A percentile compares a stretch with the other conserved stretches of the same genome.
Evolutionary conservation across 768 basidiomycete species (phyloP).

Genomic region (Tulasnella sp.): DNA sequence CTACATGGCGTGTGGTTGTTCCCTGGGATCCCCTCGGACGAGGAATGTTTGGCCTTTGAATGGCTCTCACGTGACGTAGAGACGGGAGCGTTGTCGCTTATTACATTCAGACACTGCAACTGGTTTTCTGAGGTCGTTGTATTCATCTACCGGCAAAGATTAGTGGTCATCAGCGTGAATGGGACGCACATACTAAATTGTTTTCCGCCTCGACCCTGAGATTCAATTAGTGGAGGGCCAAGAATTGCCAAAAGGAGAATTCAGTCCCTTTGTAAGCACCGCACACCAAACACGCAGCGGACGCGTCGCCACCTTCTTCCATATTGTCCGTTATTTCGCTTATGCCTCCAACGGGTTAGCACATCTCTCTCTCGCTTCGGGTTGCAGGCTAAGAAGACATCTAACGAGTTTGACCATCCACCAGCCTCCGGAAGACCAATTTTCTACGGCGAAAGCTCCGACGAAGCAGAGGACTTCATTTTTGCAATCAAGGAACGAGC

Average conservation of each 20-base stretch:
- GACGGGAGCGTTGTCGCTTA: too few species aligned
- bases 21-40: not conserved
- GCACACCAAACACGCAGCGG: not conserved
- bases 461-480: not conserved
- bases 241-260: not conserved
- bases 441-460: not conserved
- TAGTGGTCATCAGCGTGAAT: too few species aligned
- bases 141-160: too few species aligned
- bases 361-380: not conserved
- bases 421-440: not conserved
- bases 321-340: not conserved
- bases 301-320: not conserved
- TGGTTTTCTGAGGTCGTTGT: too few species aligned
- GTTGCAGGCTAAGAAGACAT: not conserved
- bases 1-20: not conserved
- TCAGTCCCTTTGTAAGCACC: not conserved
- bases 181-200: too few species aligned
- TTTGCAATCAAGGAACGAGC: conserved; percentile 7
- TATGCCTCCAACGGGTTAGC: not conserved
- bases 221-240: not conserved
- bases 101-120: too few species aligned
- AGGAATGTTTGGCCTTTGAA: too few species aligned
- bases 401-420: not conserved
- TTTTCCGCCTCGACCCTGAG: too few species aligned
- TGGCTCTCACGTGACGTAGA: too few species aligned